phyloP scores from a whole-genome alignment of 495 filamentous ascomycete genomes.

The Penicillium odoratum region DNA sequence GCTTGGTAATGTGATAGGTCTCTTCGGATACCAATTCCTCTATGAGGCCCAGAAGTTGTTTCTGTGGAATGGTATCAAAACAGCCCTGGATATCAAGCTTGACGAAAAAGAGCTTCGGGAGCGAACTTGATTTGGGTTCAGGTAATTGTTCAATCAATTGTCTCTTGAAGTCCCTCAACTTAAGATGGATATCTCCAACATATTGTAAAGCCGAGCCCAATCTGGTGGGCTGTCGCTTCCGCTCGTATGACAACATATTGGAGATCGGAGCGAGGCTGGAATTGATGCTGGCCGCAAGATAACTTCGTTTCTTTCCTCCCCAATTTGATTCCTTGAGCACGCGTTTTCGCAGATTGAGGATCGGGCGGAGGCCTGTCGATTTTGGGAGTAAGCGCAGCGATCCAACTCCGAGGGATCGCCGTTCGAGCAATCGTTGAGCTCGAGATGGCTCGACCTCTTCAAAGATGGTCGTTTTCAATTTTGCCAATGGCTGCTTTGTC shows the following conservation, averaged over 20 bases:
- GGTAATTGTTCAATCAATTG: conserved; percentile 17
- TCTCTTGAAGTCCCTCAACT: conserved; percentile 67
- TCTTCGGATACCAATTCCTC: conserved; percentile 60
- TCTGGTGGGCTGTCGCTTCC: conserved; percentile 54
- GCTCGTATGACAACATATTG: conserved; percentile 77
- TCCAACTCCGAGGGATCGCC: conserved; percentile 69
- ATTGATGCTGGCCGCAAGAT: conserved; percentile 78
- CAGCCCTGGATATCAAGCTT: conserved; percentile 91
- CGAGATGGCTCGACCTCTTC: conserved; percentile 66
- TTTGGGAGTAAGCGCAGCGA: conserved; percentile 83
- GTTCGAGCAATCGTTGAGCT: conserved; percentile 59
- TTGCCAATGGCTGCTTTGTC: conserved; percentile 67
- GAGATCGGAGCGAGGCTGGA: conserved; percentile 71
- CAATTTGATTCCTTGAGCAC: conserved; percentile 41
- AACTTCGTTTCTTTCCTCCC: conserved; percentile 43
- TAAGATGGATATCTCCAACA: conserved; percentile 76
- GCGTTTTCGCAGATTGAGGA: conserved; percentile 79
- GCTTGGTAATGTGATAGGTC: conserved; percentile 70
- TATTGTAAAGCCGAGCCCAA: conserved; percentile 80
- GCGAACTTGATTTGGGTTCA: not conserved
- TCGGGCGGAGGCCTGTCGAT: conserved; percentile 66
- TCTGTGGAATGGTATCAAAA: conserved; percentile 93
- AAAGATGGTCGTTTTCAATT: conserved; percentile 73
- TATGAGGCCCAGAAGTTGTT: conserved; percentile 65
- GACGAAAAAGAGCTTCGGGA: conserved; percentile 68